Evolutionary conservation across 179 eudicot genomes (phyloP), one percentile per base, ranked within the genome.

Genomic region (Dionaea muscipula): DNA sequence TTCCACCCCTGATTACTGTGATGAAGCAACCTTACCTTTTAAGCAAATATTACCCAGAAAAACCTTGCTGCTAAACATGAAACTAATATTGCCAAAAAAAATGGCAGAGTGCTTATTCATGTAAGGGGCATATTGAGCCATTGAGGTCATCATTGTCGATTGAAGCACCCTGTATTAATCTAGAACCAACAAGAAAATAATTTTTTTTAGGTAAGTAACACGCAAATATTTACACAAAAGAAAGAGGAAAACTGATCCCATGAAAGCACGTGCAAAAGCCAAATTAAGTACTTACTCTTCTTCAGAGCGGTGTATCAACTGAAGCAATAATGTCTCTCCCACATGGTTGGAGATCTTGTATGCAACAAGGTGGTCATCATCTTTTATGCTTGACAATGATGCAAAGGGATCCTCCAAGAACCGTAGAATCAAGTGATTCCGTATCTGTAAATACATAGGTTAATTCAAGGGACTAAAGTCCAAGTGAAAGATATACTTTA

Each of bases 311-410:
- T 91, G 99, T 52, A 85, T 81, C 61, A 91, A 60, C 66, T 91
- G 96, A 51, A 91, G 85, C 70, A 79, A 91, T 59, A 80, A 75
- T 14, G 61, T 65, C 33, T 82, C 86, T 66, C 82, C 81, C 57
- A 47, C 69, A 53, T 61, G 78, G 57, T 79, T 83, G 20, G 93
- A 86, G 51, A 82, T 77, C 81, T 79, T 91, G 68, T 84, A 91
- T 45, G 99, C 96, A 59, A 89, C 94, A 69, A 91, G 88, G 74
- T 74, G 93, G 62, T 81, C 93, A 67, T 88, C 96, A 57, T 91
- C 99, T 64, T 82, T 91, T 56, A 91, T 84, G 55, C 83, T 78
- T 69, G 93, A 81, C 72, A 88, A 66, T 24, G 78, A 71, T 68
- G 75, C 63, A 56, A 82, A 66, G 51, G 99, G 99, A 72, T 91